Percentiles rank a stretch among this genome's conserved stretches.
Conservation (phyloP, 805 yeast species). For the Ogataea nonfermentans region DNA sequence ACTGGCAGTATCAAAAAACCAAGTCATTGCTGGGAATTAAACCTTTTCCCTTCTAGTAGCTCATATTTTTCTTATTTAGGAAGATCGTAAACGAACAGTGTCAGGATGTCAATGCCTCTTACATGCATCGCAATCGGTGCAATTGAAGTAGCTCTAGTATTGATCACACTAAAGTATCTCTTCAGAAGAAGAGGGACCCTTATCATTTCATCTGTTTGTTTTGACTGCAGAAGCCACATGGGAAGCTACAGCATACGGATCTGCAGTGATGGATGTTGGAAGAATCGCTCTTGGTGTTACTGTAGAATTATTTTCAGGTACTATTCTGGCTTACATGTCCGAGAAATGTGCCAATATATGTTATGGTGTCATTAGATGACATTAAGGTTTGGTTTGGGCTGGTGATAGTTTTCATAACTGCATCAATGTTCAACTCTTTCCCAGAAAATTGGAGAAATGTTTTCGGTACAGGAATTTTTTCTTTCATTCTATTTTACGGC, state of each 20-base stretch:
- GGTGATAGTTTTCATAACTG: constrained; percentile 57
- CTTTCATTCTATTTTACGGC: constrained; percentile 49
- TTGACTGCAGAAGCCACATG: constrained; percentile 59
- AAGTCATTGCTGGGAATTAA: too few species aligned
- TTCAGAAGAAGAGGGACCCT: constrained; percentile 55
- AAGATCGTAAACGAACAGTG: too few species aligned
- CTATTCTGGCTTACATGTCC: constrained; percentile 56
- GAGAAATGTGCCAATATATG: constrained; percentile 54
- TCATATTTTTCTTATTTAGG: too few species aligned
- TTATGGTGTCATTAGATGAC: constrained; percentile 58
- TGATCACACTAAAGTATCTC: constrained; percentile 53
- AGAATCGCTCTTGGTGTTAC: constrained; percentile 59
- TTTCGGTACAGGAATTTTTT: constrained; percentile 59
- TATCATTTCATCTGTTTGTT: constrained; percentile 53
- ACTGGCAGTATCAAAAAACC: too few species aligned
- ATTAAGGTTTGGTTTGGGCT: constrained; percentile 64
- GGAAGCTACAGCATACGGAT: constrained; percentile 47
- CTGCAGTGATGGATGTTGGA: constrained; percentile 54
- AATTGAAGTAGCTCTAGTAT: constrained; percentile 55
- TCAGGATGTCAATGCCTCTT: constrained; percentile 16
- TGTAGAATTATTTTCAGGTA: constrained; percentile 62
- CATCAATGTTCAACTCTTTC: constrained; percentile 56
- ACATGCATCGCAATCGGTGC: constrained; percentile 63
- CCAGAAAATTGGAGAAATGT: constrained; percentile 60
- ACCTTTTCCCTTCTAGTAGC: too few species aligned